These are phyloP conservation scores for Aspergillus sojae DNA, from an alignment of 2,329 filamentous ascomycete species.

Conservation along the genomic window DNA sequence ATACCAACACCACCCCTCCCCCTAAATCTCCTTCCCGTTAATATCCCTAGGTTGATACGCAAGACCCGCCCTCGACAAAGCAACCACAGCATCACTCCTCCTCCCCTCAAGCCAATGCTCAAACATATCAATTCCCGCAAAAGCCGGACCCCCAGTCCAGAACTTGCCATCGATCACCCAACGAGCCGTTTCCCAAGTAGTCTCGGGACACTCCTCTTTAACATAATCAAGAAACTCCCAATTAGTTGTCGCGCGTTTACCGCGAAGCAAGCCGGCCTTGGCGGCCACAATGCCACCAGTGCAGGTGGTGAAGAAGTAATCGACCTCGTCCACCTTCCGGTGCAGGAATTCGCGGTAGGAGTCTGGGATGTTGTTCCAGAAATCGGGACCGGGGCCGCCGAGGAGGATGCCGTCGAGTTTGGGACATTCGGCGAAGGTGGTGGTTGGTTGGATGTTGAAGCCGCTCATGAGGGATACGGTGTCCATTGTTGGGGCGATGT, in stretches of 20 bases:
- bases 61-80: background rate
- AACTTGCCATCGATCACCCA: background rate
- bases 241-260: background rate
- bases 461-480: background rate
- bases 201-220: background rate
- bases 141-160: background rate
- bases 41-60: background rate
- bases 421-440: background rate
- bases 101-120: background rate
- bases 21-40: background rate
- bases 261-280: background rate
- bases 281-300: background rate
- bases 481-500: background rate
- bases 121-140: background rate
- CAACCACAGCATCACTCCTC: background rate
- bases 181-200: background rate
- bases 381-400: background rate
- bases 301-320: background rate
- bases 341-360: background rate
- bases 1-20: too few relatives aligned
- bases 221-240: background rate
- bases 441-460: background rate
- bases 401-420: background rate
- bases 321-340: background rate
- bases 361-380: background rate